Evolutionary conservation across 2,329 filamentous ascomycete species (phyloP), one percentile per base, ranked within the genome.

Genomic region (Ophiostoma tasmaniense): DNA sequence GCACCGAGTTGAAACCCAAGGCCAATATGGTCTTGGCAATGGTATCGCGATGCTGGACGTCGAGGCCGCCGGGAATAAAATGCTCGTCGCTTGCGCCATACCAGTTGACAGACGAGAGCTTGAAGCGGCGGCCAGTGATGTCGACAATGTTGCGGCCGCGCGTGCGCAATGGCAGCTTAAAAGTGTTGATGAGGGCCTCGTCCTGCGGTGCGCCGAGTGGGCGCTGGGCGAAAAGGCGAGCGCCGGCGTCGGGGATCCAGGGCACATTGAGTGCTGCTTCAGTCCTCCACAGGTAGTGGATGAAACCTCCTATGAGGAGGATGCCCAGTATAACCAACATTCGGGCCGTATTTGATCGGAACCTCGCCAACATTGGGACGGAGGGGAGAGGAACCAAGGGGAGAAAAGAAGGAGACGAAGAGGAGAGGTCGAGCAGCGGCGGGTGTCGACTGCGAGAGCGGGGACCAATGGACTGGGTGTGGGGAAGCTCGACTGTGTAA

Each of bases 1-100:
- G 82, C 64, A 90, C 88, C 74, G 87, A 89, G 79, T 90, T 90
- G 81, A 90, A 90, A 17, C 88, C 88, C 68, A 90, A 79, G 11
- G 76, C 75, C 67, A 83, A 82, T 75, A 90, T 89, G 20, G 84
- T 85, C 71, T 78, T 74, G 3, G 87, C 86, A 72, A 90, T 89
- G 25, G 81, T 80, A 69, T 79, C 80, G 50, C 88, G 86, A 77
- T 90, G 87, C 74, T 83, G 82, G 28, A 87, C 78, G 72, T 90
- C 87, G 52, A 90, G 80, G 0, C 88, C 88, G 45, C 87, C 85
- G 0, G 86, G 82, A 13, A 90, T 82, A 73, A 88, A 89, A 68
- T 86, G 80, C 78, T 89, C 84, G 74, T 90, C 88, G 74, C 86
- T 89, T 2, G 84, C 88, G 42, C 89, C 88, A 75, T 90, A 90